Conservation (phyloP, 306 rosid genomes). For the Sicyos baderoa region DNA sequence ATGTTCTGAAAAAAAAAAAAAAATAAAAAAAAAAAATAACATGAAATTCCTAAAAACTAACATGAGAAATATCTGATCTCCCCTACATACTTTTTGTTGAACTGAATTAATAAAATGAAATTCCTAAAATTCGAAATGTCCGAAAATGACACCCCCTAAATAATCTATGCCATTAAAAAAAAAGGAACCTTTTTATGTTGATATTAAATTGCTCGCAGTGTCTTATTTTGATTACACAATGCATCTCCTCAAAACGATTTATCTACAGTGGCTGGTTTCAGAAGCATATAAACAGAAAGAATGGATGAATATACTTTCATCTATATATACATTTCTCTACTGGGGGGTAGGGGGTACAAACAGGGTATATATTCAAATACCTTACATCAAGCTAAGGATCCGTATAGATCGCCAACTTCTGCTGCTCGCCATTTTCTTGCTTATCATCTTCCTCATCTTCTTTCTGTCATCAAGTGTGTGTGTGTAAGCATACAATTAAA, state of each 20-base stretch:
- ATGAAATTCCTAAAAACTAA: no score
- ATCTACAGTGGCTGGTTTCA: conserved; percentile 34
- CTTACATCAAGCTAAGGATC: conserved; percentile 41
- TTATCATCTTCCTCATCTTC: conserved; percentile 11
- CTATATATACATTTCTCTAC: conserved; percentile 43
- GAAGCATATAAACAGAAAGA: conserved; percentile 70
- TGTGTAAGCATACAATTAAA: neutral
- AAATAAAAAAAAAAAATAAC: no score
- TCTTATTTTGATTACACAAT: conserved; percentile 43
- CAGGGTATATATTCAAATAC: neutral
- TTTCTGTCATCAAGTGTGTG: conserved; percentile 30
- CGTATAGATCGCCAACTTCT: conserved; percentile 45
- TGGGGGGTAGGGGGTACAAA: neutral
- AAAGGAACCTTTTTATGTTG: neutral
- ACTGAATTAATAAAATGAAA: no score
- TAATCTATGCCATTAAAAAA: no score
- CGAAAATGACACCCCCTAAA: no score
- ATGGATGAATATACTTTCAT: conserved; percentile 45
- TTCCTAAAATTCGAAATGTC: no score
- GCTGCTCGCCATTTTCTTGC: conserved; percentile 41
- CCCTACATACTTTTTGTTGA: no score
- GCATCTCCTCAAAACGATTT: conserved; percentile 23
- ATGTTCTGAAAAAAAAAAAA: no score
- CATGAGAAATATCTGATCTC: no score
- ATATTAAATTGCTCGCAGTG: conserved; percentile 23